phyloP scores from a whole-genome alignment of 2,329 filamentous ascomycete species.

The Ceratocystis albifundus region DNA sequence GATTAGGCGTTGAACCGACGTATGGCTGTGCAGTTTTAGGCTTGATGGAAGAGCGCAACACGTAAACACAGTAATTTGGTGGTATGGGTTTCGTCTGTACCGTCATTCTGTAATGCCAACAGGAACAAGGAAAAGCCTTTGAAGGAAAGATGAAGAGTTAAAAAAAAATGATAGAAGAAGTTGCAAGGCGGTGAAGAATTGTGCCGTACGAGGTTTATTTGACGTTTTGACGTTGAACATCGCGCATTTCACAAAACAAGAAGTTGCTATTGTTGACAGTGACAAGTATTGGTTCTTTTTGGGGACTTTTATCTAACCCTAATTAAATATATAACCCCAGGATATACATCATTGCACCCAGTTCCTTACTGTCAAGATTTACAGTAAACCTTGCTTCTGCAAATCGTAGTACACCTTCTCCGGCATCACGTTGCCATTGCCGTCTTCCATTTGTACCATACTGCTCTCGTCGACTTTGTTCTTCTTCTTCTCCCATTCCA shows the following conservation, averaged over 20 bases:
- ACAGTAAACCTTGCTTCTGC: conserved; percentile 80
- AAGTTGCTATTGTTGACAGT: not conserved
- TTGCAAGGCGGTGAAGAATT: not conserved
- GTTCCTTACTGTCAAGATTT: conserved; percentile 25
- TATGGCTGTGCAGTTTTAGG: conserved; percentile 54
- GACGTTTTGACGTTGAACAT: not conserved
- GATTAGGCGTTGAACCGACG: conserved; percentile 84
- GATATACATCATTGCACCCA: conserved; percentile 16
- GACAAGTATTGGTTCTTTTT: not conserved
- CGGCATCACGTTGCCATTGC: conserved; percentile 95
- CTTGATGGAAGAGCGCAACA: conserved; percentile 70
- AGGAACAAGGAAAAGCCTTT: not conserved
- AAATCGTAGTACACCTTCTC: conserved; percentile 96
- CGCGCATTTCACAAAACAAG: not conserved
- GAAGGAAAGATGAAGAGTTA: too few species aligned
- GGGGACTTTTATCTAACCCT: conserved; percentile 13
- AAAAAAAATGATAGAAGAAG: too few species aligned
- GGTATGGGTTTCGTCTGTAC: conserved; percentile 52
- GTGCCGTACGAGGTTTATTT: not conserved
- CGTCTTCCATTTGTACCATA: conserved; percentile 97
- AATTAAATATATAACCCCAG: conserved; percentile 12
- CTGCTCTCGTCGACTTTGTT: conserved; percentile 65
- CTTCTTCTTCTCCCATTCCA: conserved; percentile 73
- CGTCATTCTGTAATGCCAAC: conserved; percentile 30
- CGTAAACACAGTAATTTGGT: conserved; percentile 85